These are phyloP conservation scores for Dovyalis caffra DNA, from an alignment of 345 rosid species.

Conservation along the genomic window DNA sequence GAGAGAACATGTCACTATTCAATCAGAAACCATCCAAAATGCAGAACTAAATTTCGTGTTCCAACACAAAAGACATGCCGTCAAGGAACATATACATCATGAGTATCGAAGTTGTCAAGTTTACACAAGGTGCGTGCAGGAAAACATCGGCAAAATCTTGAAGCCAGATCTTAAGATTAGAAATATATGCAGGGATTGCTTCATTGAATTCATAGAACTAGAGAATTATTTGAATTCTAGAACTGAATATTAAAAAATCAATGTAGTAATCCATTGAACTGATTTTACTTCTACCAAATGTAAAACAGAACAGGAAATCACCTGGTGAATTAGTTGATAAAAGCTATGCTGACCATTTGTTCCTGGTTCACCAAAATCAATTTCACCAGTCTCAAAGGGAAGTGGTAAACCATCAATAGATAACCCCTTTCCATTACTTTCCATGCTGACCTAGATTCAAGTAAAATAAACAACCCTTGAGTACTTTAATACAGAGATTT, in stretches of 20 bases:
- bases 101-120: background rate
- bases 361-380: conserved; percentile 98
- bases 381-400: conserved; percentile 89
- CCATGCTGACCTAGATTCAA: conserved; percentile 86
- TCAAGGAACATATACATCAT: background rate
- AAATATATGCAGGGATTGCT: background rate
- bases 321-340: conserved; percentile 99
- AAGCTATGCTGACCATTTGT: conserved; percentile 99
- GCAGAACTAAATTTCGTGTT: background rate
- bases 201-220: background rate
- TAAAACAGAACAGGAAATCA: conserved; percentile 18
- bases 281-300: conserved; percentile 4
- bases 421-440: conserved; percentile 98
- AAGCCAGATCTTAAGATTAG: background rate
- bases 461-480: conserved; percentile 11
- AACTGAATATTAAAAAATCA: background rate
- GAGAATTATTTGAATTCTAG: background rate
- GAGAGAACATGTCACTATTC: background rate
- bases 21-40: background rate
- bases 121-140: background rate
- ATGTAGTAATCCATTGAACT: background rate
- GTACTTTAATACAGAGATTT: background rate
- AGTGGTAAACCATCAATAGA: conserved; percentile 87
- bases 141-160: background rate
- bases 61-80: background rate